Conservation (phyloP, 129 eudicot species). For the Escallonia rubra region DNA sequence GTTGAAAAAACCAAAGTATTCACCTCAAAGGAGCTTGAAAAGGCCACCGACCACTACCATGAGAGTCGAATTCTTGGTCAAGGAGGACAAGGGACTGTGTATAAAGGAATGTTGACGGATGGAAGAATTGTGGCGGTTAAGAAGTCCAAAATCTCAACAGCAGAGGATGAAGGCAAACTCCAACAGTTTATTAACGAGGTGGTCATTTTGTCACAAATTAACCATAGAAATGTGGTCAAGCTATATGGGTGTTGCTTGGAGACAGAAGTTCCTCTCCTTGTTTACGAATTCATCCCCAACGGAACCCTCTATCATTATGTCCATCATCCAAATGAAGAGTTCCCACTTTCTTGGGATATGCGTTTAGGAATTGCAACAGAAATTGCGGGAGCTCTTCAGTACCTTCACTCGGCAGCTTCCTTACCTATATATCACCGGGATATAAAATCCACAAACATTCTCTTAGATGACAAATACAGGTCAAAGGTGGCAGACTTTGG, state of each 20-base stretch:
- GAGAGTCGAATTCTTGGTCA: conserved; percentile 21
- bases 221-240: conserved; percentile 19
- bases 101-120: too few relatives aligned
- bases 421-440: conserved; percentile 12
- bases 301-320: conserved; percentile 2
- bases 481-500: conserved; percentile 7
- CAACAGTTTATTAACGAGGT: conserved; percentile 21
- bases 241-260: conserved; percentile 11
- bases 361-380: conserved; percentile 10
- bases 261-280: conserved; percentile 14
- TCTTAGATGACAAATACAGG: not conserved
- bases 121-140: conserved; percentile 7
- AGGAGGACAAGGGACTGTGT: conserved; percentile 30
- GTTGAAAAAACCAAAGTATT: conserved; percentile 19
- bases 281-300: conserved; percentile 13
- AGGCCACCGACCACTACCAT: conserved; percentile 25
- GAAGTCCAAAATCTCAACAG: not conserved
- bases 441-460: conserved; percentile 7
- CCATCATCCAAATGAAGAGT: not conserved
- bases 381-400: conserved; percentile 1
- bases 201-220: conserved; percentile 11
- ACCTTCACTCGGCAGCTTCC: conserved; percentile 14
- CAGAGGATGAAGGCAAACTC: not conserved
- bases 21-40: conserved; percentile 22
- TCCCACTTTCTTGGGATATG: conserved; percentile 1